Percentiles rank a stretch among this genome's conserved stretches.
These are phyloP conservation scores for Gracilaria vermiculophylla DNA, from an alignment of 23 red algal species.

Conservation along the genomic window DNA sequence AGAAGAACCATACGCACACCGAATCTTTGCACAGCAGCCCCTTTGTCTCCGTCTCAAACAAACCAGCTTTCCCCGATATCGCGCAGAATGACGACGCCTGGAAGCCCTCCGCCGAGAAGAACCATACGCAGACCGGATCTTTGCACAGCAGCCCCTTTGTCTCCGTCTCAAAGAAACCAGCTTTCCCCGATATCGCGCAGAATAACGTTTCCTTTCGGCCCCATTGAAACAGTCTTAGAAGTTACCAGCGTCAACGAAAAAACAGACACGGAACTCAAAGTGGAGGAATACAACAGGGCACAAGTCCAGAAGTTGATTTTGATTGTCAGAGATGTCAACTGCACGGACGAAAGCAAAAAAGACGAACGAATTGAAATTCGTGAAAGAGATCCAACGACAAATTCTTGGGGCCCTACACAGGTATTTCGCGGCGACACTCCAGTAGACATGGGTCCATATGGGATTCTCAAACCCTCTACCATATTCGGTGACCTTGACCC, in stretches of 20 bases:
- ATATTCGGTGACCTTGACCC: not conserved
- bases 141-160: not conserved
- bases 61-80: not conserved
- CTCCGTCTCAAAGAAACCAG: not conserved
- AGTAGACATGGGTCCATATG: not conserved
- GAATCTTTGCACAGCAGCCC: not conserved
- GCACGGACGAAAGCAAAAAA: not conserved
- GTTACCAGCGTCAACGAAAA: not conserved
- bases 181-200: not conserved
- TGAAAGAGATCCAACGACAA: not conserved
- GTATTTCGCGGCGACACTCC: not conserved
- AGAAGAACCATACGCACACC: not conserved
- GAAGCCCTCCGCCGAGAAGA: not conserved
- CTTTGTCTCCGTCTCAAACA: not conserved
- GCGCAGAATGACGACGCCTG: not conserved
- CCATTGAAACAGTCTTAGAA: not conserved
- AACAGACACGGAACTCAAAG: not conserved
- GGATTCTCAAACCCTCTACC: not conserved
- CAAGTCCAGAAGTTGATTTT: not conserved
- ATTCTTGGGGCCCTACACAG: not conserved
- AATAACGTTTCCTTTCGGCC: not conserved
- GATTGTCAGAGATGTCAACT: not conserved
- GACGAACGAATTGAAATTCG: not conserved
- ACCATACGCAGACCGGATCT: not conserved
- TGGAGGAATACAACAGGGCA: not conserved